phyloP scores from a whole-genome alignment of 371 early-diverging fungal genomes.

The Quaeritorhiza haematococci region DNA sequence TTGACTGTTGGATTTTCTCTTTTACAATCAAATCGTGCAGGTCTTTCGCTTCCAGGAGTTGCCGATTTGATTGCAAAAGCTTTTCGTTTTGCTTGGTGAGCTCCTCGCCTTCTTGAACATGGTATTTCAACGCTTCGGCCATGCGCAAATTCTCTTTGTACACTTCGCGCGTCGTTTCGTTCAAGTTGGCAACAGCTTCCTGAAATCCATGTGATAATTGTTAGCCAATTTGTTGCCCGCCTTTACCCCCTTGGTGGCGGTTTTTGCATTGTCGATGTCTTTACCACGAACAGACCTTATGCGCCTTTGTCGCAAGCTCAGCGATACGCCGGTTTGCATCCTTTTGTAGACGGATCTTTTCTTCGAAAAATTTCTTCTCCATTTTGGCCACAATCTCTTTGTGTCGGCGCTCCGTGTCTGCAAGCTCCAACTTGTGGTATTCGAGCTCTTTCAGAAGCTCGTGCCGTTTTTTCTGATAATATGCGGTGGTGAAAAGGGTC shows the following conservation, averaged over 20 bases:
- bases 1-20: constrained; percentile 46
- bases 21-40: constrained; percentile 48
- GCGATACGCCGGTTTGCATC: constrained; percentile 46
- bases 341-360: constrained; percentile 44
- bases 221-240: background rate
- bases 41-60: constrained; percentile 43
- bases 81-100: constrained; percentile 31
- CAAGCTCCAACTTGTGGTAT: constrained; percentile 34
- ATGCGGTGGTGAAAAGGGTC: background rate
- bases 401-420: constrained; percentile 45
- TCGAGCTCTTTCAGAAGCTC: constrained; percentile 48
- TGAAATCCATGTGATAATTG: constrained; percentile 8
- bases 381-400: constrained; percentile 31
- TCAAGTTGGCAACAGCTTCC: constrained; percentile 46
- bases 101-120: constrained; percentile 45
- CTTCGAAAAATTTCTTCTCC: constrained; percentile 25
- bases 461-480: constrained; percentile 40
- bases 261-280: too few relatives aligned
- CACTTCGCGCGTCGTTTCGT: constrained; percentile 48
- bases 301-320: constrained; percentile 49
- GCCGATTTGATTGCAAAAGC: constrained; percentile 23
- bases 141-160: constrained; percentile 50
- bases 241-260: too few relatives aligned
- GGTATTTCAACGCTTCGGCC: constrained; percentile 43
- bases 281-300: constrained; percentile 22